These are phyloP conservation scores for Microbotryum intermedium DNA, from an alignment of 1,284 basidiomycete genomes.

Conservation along the genomic window DNA sequence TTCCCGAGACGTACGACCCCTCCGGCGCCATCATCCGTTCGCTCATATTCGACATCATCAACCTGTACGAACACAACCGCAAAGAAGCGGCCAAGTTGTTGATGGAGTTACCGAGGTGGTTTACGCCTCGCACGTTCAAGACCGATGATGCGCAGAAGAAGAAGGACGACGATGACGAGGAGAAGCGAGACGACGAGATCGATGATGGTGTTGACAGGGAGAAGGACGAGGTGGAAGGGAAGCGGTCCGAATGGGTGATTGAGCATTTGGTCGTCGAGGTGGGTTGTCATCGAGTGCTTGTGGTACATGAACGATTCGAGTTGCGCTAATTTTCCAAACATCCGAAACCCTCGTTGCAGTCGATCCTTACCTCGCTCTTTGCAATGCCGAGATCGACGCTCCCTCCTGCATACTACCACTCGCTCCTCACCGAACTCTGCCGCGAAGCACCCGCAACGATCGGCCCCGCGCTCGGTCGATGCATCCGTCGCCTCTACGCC, in stretches of 20 bases:
- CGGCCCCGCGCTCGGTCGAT: constrained; percentile 92
- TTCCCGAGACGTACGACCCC: constrained; percentile 16
- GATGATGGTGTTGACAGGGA: too few species aligned
- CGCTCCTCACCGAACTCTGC: constrained; percentile 86
- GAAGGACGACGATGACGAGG: constrained; percentile 44
- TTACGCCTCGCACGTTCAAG: constrained; percentile 66
- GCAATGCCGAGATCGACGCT: constrained; percentile 67
- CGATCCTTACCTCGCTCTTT: constrained; percentile 65
- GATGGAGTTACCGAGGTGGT: constrained; percentile 80
- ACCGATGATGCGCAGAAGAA: constrained; percentile 39
- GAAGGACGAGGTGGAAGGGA: background rate
- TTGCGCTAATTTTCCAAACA: too few species aligned
- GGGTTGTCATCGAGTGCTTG: background rate
- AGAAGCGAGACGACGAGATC: constrained; percentile 32
- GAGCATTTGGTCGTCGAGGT: constrained; percentile 75
- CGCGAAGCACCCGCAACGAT: constrained; percentile 82
- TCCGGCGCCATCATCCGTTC: constrained; percentile 44
- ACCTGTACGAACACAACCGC: constrained; percentile 91
- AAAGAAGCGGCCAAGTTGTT: constrained; percentile 86
- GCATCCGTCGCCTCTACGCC: constrained; percentile 75
- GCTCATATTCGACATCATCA: constrained; percentile 69
- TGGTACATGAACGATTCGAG: too few species aligned
- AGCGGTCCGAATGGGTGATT: constrained; percentile 50
- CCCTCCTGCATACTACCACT: constrained; percentile 76
- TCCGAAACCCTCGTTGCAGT: constrained; percentile 12